Base-by-base conservation (phyloP, 352 stramenopile genomes). In the Phytophthora pseudosyringae region DNA sequence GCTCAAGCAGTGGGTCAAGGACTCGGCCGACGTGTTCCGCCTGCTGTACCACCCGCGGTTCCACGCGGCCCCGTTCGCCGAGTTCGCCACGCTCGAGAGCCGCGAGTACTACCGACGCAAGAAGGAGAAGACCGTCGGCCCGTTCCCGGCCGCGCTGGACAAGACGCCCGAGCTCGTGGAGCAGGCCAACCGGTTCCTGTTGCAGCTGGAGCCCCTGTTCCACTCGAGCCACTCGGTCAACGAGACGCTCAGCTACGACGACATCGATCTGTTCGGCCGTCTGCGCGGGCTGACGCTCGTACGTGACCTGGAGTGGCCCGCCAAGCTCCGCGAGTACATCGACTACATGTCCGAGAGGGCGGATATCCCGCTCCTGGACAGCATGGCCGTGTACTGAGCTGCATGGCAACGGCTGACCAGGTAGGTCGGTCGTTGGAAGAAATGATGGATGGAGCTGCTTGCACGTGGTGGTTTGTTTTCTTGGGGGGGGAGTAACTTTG, bases 221-320 rank as follows among this genome's bases (percentile, higher is more conserved):
- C 68, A 81, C 58, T 83, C 76, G 28, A 69, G 55, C 44, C 66
- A 69, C 11, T 76, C 71, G 21, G 73, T 87, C 40, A 88, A 88
- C 40, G 64, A 76, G n/a, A 58, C 46, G 12, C 51, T 86, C 4
- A 86, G 81, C 62, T 90, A 87, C 62, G 81, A 88, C 67, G 81
- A 90, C 62, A 73, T 90, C 38, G 69, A 78, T 38, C 55, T 90
- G 6, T 90, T 90, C 16, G 70, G 71, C 15, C 67, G 65, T 16
- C 45, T 90, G 16, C 78, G 78, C 32, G 71, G 73, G 0, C 67
- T 90, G 16, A 90, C 78, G 15, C 68, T 90, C 16, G 67, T 88
- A 43, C 80, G 83, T 39, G 78, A 71, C 43, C 26, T 90, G 35
- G 39, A 76, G 56, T 90, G 78, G 76, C 81, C 81, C 8, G 15